phyloP scores from a whole-genome alignment of 2,329 filamentous ascomycete genomes.

The Trichoderma sp. region DNA sequence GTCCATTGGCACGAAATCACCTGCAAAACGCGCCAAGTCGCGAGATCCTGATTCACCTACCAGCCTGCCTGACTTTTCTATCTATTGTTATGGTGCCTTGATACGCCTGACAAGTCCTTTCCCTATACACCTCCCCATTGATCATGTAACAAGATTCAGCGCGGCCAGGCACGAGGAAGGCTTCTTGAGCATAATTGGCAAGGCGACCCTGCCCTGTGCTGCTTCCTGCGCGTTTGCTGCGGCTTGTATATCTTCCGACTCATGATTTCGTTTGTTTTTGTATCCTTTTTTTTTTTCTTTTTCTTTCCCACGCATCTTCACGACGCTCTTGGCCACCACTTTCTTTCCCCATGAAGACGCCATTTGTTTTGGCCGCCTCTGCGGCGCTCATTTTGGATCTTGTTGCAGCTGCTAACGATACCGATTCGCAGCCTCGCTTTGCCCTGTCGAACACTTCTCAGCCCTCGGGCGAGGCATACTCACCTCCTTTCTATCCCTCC shows the following conservation, averaged over 20 bases:
- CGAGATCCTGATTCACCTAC: neutral
- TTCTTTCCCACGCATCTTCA: neutral
- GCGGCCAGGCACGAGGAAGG: neutral
- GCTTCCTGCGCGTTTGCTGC: neutral
- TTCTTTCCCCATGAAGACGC: slow-evolving; percentile 12
- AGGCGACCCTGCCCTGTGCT: neutral
- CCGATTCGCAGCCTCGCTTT: slow-evolving; percentile 30
- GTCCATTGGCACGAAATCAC: neutral
- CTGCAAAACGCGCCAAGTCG: slow-evolving; percentile 10
- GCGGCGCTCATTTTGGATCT: slow-evolving; percentile 16
- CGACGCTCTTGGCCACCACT: neutral
- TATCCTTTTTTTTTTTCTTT: neutral
- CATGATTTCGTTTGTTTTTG: neutral
- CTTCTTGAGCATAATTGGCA: neutral
- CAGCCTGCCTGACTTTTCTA: neutral
- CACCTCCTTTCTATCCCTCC: slow-evolving; percentile 74
- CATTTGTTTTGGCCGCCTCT: slow-evolving; percentile 15
- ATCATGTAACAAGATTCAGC: neutral
- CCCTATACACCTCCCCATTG: neutral
- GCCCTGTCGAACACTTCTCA: slow-evolving; percentile 9
- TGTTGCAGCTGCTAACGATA: slow-evolving; percentile 16
- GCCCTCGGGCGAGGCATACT: slow-evolving; percentile 37
- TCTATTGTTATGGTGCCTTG: neutral
- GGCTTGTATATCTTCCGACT: neutral
- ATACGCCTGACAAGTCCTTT: neutral